A percentile compares a stretch with the other conserved stretches of the same genome.
phyloP scores from a whole-genome alignment of 768 basidiomycete species.

The Myochromella boudieri region DNA sequence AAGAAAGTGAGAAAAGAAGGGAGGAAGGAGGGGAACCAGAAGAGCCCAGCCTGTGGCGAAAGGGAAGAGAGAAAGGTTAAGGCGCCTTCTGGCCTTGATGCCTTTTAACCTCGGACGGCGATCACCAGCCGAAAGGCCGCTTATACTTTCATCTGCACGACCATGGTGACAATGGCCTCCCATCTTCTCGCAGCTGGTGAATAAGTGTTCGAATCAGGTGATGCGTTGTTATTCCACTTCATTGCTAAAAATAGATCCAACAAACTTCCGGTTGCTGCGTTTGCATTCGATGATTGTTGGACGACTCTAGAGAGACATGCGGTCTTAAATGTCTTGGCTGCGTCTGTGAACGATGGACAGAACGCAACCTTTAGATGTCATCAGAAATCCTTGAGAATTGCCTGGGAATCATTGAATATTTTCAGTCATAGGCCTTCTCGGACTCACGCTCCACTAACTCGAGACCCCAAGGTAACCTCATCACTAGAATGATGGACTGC shows the following conservation, averaged over 20 bases:
- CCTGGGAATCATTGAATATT: too few species aligned
- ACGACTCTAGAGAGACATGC: too few species aligned
- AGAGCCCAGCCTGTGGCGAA: slow-evolving; percentile 27
- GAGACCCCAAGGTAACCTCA: too few species aligned
- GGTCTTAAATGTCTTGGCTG: too few species aligned
- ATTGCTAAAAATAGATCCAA: background rate
- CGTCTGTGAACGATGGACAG: too few species aligned
- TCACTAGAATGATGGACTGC: too few species aligned
- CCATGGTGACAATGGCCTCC: background rate
- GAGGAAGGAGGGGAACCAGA: slow-evolving; percentile 13
- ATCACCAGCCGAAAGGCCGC: slow-evolving; percentile 9
- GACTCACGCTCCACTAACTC: too few species aligned
- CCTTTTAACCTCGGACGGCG: slow-evolving; percentile 15
- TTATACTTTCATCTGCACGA: background rate
- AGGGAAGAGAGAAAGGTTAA: slow-evolving; percentile 18
- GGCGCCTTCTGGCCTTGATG: background rate
- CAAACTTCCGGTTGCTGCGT: background rate
- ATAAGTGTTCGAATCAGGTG: slow-evolving; percentile 4
- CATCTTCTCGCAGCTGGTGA: too few species aligned
- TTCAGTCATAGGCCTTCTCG: too few species aligned
- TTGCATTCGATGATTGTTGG: too few species aligned
- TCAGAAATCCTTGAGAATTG: too few species aligned
- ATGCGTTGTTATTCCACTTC: slow-evolving; percentile 1
- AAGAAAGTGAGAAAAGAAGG: slow-evolving; percentile 27
- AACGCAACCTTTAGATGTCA: too few species aligned